Evolutionary conservation across 768 basidiomycete species (phyloP).

Genomic region (Suillus occidentalis): DNA sequence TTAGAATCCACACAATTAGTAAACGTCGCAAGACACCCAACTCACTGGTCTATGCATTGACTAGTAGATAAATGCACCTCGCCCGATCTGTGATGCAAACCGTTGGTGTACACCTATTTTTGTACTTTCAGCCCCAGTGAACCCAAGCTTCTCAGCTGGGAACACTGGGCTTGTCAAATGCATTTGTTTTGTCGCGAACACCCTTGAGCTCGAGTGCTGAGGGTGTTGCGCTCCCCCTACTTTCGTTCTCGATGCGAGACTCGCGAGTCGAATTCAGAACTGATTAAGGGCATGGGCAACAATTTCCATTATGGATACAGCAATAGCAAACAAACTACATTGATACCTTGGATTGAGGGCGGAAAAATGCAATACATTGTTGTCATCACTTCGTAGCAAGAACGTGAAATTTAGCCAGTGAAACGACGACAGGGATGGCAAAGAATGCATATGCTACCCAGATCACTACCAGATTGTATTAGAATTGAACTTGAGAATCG

Average conservation of each 20-base stretch:
- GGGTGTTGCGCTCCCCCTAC: too few relatives aligned
- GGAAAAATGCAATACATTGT: not conserved
- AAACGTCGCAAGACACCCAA: not conserved
- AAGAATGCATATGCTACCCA: conserved; percentile 80
- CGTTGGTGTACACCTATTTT: not conserved
- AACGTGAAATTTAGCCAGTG: conserved; percentile 68
- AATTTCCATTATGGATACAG: conserved; percentile 7
- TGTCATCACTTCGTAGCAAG: conserved; percentile 41
- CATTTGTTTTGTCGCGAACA: too few relatives aligned
- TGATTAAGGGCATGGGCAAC: too few relatives aligned
- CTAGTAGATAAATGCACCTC: not conserved
- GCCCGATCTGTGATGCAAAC: not conserved
- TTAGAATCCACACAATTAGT: not conserved
- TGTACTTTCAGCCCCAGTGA: too few relatives aligned
- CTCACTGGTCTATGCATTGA: not conserved
- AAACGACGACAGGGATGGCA: conserved; percentile 65
- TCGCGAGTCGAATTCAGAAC: too few relatives aligned
- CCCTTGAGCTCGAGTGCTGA: too few relatives aligned
- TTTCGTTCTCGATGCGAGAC: too few relatives aligned
- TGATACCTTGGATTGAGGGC: not conserved
- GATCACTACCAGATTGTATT: conserved; percentile 50
- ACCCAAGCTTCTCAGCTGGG: too few relatives aligned
- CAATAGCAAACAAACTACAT: not conserved
- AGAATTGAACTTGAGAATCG: conserved; percentile 6
- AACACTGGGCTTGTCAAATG: too few relatives aligned